Evolutionary conservation across 148 eudicot genomes (phyloP), one percentile per base, ranked within the genome.

Genomic region (Bassia scoparia): DNA sequence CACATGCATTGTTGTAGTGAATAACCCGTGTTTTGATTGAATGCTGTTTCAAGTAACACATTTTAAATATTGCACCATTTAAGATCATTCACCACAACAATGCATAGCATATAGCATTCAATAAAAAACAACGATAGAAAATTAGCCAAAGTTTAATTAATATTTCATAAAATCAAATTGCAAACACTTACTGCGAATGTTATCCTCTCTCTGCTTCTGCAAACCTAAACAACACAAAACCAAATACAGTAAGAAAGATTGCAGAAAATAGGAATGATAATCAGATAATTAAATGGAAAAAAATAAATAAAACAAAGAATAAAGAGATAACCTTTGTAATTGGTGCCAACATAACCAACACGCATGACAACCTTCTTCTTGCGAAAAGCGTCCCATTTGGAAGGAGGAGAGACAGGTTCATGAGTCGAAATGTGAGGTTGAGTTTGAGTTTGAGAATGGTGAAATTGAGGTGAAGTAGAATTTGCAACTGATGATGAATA

Each of bases 351-450:
- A 76, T 94, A 94, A 13, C 98, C 97, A n/a, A 94, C 93, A 44
- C 96, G 96, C 98, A 94, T 88, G 15, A 89, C 98, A 16, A 94
- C 97, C 71, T 91, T 94, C 87, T 89, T 91, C 81, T 94, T 94
- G 15, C 86, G 85, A 63, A 88, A 81, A 0, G 96, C 61, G 26
- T 83, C 84, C 98, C 98, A 94, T 84, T 85, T 91, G 3, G 21
- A 66, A 15, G 69, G 34, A 5, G 69, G 44, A 66, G 52, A 2
- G 20, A 23, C 6, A 12, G 4, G 15, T 66, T 66, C 49, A 6
- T 41, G 53, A 66, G 4, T 43, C 3, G 10, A 54, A 13, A 72
- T 17, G 16, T 31, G 56, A 18, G 48, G 29, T 41, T 38, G 66
- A 54, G 7, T 58, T 41, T 38, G 66, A 54, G 7, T 58, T n/a